phyloP scores from a whole-genome alignment of 495 filamentous ascomycete species.

The Aspergillus taichungensis region DNA sequence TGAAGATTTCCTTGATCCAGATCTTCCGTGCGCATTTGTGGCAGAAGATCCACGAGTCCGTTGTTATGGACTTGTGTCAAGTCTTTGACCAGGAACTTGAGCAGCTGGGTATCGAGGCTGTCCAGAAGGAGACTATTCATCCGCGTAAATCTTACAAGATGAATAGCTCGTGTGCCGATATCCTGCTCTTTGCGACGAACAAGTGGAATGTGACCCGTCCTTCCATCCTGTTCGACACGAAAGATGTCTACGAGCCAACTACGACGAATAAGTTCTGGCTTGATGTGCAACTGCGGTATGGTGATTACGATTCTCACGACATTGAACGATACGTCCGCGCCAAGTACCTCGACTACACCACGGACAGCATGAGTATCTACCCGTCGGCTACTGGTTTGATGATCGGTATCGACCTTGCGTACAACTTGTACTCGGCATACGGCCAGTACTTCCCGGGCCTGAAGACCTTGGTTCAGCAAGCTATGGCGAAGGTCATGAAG shows the following conservation, averaged over 20 bases:
- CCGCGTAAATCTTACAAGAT: conserved; percentile 99
- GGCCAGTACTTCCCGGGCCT: conserved; percentile 98
- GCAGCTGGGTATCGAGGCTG: conserved; percentile 92
- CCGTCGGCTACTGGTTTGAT: conserved; percentile 96
- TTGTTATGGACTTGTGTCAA: conserved; percentile 98
- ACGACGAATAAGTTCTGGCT: conserved; percentile 99
- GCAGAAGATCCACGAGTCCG: conserved; percentile 99
- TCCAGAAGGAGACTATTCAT: conserved; percentile 99
- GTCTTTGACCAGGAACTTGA: conserved; percentile 99
- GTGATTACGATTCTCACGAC: conserved; percentile 98
- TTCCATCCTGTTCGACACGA: conserved; percentile 89
- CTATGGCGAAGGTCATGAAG: conserved; percentile 99
- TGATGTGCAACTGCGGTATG: conserved; percentile 95
- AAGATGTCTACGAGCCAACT: conserved; percentile 89
- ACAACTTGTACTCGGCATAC: conserved; percentile 96
- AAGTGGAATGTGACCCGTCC: conserved; percentile 98
- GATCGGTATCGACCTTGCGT: conserved; percentile 96
- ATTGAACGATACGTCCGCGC: conserved; percentile 96
- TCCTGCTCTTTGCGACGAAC: conserved; percentile 93
- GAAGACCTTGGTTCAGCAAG: conserved; percentile 93
- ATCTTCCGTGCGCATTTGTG: conserved; percentile 99
- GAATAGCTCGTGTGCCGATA: conserved; percentile 99
- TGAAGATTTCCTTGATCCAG: conserved; percentile 98
- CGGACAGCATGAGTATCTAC: conserved; percentile 98
- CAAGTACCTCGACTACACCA: conserved; percentile 98